Conservation (phyloP, 495 filamentous ascomycete genomes). For the Penicilliopsis zonata region DNA sequence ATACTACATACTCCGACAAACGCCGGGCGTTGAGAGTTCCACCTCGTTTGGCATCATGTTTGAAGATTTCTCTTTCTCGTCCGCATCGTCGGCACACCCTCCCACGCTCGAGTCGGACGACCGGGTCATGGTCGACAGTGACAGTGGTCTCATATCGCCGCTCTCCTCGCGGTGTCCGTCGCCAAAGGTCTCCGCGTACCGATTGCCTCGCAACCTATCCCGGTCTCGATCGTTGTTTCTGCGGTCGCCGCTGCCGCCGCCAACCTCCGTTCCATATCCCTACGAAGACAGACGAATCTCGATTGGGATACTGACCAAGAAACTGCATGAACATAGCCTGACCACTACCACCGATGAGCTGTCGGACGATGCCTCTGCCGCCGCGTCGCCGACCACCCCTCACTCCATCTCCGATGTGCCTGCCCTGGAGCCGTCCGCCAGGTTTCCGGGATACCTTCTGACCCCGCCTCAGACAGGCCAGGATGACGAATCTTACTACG, state of each 20-base stretch:
- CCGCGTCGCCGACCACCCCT: constrained; percentile 5
- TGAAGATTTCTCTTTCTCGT: constrained; percentile 36
- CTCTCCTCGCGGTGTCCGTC: constrained; percentile 36
- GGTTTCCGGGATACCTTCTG: constrained; percentile 22
- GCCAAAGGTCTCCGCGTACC: constrained; percentile 21
- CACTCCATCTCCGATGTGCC: constrained; percentile 6
- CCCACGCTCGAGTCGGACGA: constrained; percentile 24
- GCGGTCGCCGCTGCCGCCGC: constrained; percentile 25
- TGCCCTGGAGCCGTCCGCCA: constrained; percentile 3
- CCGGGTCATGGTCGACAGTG: constrained; percentile 24
- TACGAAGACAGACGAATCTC: constrained; percentile 32
- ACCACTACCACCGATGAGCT: constrained; percentile 9
- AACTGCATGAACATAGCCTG: constrained; percentile 34
- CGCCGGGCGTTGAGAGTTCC: neutral
- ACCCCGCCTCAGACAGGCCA: constrained; percentile 34
- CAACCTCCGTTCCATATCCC: constrained; percentile 29
- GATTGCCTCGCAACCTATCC: constrained; percentile 18
- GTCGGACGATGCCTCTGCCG: constrained; percentile 2
- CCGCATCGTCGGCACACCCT: constrained; percentile 23
- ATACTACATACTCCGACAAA: neutral
- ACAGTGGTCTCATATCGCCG: constrained; percentile 29
- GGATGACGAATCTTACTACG: constrained; percentile 24
- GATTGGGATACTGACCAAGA: constrained; percentile 30
- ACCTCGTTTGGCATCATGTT: constrained; percentile 30
- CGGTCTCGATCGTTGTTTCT: constrained; percentile 25